Percentiles rank a stretch among this genome's conserved stretches.
These are phyloP conservation scores for Lodderomyces metapsilosis DNA, from an alignment of 1,139 yeast species.

Conservation along the genomic window DNA sequence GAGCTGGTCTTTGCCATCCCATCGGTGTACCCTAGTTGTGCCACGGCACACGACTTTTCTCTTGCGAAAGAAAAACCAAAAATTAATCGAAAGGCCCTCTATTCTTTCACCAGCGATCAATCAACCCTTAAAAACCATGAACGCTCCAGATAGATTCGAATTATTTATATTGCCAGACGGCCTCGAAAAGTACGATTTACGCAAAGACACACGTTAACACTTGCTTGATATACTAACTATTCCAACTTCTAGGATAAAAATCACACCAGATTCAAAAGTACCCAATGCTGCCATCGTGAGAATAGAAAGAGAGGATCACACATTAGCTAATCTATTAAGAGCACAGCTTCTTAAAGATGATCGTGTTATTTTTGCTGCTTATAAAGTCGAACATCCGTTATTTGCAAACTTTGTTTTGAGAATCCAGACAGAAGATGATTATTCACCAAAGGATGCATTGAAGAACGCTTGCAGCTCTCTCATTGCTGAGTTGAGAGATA, in stretches of 20 bases:
- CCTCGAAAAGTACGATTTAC: constrained; percentile 63
- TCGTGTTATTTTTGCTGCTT: constrained; percentile 90
- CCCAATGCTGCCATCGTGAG: constrained; percentile 93
- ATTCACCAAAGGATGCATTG: constrained; percentile 86
- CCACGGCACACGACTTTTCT: no score
- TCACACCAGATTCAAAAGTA: constrained; percentile 91
- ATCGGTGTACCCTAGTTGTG: no score
- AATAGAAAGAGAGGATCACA: constrained; percentile 96
- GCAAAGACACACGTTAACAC: not conserved
- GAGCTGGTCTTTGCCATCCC: no score
- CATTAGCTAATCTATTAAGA: constrained; percentile 85
- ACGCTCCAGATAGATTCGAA: constrained; percentile 99
- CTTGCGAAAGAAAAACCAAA: no score
- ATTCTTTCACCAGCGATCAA: no score
- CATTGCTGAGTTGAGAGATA: constrained; percentile 71
- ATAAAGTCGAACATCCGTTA: constrained; percentile 95
- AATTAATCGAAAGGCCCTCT: no score
- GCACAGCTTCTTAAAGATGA: constrained; percentile 84
- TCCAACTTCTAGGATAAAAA: constrained; percentile 52
- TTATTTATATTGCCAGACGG: constrained; percentile 97
- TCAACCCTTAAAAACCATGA: constrained; percentile 57
- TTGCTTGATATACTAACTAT: constrained; percentile 6
- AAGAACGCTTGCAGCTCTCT: constrained; percentile 84
- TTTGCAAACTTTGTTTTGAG: constrained; percentile 93
- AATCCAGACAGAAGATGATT: constrained; percentile 93